Conservation (phyloP, 75 land plant species). For the Gnetum montanum region DNA sequence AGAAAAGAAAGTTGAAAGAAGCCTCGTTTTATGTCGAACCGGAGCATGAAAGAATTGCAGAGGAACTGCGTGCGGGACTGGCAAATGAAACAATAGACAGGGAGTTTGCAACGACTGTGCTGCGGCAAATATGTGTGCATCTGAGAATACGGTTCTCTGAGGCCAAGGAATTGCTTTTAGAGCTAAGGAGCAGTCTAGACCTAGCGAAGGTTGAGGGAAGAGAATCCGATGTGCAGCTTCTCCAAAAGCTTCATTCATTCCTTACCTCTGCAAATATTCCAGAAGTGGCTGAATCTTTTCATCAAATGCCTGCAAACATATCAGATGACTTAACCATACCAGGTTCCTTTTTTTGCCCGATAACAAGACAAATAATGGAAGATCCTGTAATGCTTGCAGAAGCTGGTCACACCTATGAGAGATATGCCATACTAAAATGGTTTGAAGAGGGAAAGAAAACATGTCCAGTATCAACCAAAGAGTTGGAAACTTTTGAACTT, state of each 20-base stretch:
- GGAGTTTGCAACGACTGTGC: conserved; percentile 2
- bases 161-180: conserved; percentile 9
- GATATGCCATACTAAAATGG: conserved; percentile 16
- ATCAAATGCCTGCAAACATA: neutral
- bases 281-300: conserved; percentile 12
- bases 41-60: conserved; percentile 10
- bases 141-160: conserved; percentile 2
- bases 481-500: conserved; percentile 14
- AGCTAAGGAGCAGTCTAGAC: conserved; percentile 12
- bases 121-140: conserved; percentile 6
- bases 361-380: conserved; percentile 17
- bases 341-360: conserved; percentile 17
- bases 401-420: conserved; percentile 18
- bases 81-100: conserved; percentile 4
- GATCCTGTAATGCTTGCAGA: conserved; percentile 19
- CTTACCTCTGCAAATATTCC: neutral
- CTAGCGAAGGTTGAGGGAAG: conserved; percentile 8
- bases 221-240: conserved; percentile 5
- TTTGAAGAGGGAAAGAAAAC: conserved; percentile 13
- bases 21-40: conserved; percentile 13
- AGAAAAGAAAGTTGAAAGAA: no score
- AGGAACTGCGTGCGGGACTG: neutral
- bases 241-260: conserved; percentile 1
- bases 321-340: conserved; percentile 11
- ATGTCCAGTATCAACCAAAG: conserved; percentile 10